phyloP scores from a whole-genome alignment of 352 stramenopile genomes.

The Halophytophthora polymorphica region DNA sequence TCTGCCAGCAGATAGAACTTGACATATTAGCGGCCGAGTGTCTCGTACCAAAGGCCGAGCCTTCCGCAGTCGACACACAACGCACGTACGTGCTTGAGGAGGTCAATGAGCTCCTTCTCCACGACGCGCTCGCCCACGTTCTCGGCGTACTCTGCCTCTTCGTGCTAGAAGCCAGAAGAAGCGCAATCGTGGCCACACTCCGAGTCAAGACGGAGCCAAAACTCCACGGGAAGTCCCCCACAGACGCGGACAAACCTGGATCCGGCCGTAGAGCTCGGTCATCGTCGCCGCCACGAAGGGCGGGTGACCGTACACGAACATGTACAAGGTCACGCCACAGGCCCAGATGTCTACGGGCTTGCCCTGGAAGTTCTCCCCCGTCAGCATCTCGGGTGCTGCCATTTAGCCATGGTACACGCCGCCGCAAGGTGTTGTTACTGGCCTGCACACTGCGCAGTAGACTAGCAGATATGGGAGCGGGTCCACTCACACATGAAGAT shows the following conservation, averaged over 20 bases:
- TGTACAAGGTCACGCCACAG: slow-evolving; percentile 94
- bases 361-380: slow-evolving; percentile 68
- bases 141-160: slow-evolving; percentile 54
- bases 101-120: slow-evolving; percentile 53
- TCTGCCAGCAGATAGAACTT: slow-evolving; percentile 20
- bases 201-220: no score
- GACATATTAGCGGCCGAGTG: no score
- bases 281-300: slow-evolving; percentile 91
- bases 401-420: not conserved
- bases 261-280: slow-evolving; percentile 90
- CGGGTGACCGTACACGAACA: slow-evolving; percentile 93
- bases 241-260: slow-evolving; percentile 46
- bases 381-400: slow-evolving; percentile 83
- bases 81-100: slow-evolving; percentile 52
- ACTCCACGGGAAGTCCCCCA: no score
- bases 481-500: slow-evolving; percentile 71
- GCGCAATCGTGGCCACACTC: not conserved
- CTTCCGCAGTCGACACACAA: not conserved
- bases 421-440: not conserved
- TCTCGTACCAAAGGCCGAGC: not conserved
- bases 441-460: not conserved
- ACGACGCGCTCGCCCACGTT: slow-evolving; percentile 47
- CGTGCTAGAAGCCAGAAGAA: slow-evolving; percentile 20
- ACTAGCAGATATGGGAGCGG: no score
- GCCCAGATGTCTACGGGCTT: slow-evolving; percentile 94